phyloP scores from a whole-genome alignment of 768 basidiomycete genomes.

The Phallus indusiatus region DNA sequence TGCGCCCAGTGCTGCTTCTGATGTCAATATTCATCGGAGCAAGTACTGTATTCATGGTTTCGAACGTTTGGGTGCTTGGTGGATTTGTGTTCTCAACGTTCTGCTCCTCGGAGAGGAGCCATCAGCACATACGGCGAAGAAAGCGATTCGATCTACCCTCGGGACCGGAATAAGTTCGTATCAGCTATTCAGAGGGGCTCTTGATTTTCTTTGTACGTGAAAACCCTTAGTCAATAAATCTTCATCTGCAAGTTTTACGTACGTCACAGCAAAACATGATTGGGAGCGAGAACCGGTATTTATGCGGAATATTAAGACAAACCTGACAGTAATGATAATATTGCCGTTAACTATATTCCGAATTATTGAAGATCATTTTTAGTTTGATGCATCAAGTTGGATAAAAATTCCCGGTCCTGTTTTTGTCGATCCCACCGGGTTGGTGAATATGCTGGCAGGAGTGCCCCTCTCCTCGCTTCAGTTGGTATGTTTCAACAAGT shows the following conservation, averaged over 20 bases:
- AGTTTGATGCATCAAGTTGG: slow-evolving; percentile 59
- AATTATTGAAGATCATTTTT: slow-evolving; percentile 2
- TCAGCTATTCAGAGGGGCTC: slow-evolving; percentile 75
- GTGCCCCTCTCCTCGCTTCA: slow-evolving; percentile 72
- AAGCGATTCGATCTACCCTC: slow-evolving; percentile 41
- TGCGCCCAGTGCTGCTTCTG: slow-evolving; percentile 14
- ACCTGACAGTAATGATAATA: slow-evolving; percentile 39
- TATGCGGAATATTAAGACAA: slow-evolving; percentile 40
- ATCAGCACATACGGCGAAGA: slow-evolving; percentile 17
- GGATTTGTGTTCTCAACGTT: slow-evolving; percentile 53
- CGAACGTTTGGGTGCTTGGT: slow-evolving; percentile 56
- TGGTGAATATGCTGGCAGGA: slow-evolving; percentile 65
- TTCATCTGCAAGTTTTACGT: not conserved
- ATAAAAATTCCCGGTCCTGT: slow-evolving; percentile 38
- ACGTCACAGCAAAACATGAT: slow-evolving; percentile 54
- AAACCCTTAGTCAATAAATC: slow-evolving; percentile 2
- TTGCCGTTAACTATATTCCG: not conserved
- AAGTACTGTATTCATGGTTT: slow-evolving; percentile 56
- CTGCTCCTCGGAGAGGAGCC: slow-evolving; percentile 62
- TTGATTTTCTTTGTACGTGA: slow-evolving; percentile 72
- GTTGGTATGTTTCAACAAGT: slow-evolving; percentile 38
- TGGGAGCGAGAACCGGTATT: slow-evolving; percentile 50
- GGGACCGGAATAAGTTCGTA: slow-evolving; percentile 84
- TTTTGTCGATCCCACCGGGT: slow-evolving; percentile 72
- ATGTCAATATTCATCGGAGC: slow-evolving; percentile 35